phyloP scores from a whole-genome alignment of 148 eudicot species.

The Agrostemma githago region DNA sequence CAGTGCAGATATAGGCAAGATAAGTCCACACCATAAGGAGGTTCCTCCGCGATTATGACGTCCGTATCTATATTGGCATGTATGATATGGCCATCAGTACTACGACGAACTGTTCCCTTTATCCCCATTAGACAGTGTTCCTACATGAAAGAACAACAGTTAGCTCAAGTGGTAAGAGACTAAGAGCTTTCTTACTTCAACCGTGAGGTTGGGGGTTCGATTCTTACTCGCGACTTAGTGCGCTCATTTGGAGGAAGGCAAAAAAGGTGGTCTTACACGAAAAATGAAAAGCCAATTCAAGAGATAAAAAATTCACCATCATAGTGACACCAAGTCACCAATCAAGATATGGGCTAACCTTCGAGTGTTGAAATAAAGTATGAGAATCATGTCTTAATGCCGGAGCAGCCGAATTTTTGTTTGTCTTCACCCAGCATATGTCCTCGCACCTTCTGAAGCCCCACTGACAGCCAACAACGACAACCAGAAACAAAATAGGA shows the following conservation, averaged over 20 bases:
- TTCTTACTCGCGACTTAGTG: too few species aligned
- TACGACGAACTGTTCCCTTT: conserved; percentile 96
- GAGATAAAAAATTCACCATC: conserved; percentile 5
- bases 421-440: conserved; percentile 98
- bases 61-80: conserved; percentile 98
- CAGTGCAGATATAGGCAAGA: not conserved
- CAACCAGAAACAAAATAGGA: not conserved
- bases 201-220: too few species aligned
- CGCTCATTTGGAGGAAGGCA: too few species aligned
- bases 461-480: conserved; percentile 50
- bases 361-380: conserved; percentile 90
- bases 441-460: conserved; percentile 98
- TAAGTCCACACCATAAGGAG: conserved; percentile 68
- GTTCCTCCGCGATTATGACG: conserved; percentile 95
- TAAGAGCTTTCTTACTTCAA: not conserved
- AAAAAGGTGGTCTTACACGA: conserved; percentile 60
- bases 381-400: conserved; percentile 92
- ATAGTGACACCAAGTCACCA: not conserved
- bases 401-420: conserved; percentile 75
- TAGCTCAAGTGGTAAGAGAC: conserved; percentile 11
- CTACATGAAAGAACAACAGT: conserved; percentile 36
- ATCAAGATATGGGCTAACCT: conserved; percentile 43
- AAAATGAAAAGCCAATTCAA: conserved; percentile 16
- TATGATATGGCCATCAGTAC: conserved; percentile 96
- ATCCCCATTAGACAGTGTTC: conserved; percentile 99